Percentiles rank a stretch among this genome's conserved stretches.
Evolutionary conservation across 2,329 filamentous ascomycete genomes (phyloP).

Genomic region (Eutypa lata): DNA sequence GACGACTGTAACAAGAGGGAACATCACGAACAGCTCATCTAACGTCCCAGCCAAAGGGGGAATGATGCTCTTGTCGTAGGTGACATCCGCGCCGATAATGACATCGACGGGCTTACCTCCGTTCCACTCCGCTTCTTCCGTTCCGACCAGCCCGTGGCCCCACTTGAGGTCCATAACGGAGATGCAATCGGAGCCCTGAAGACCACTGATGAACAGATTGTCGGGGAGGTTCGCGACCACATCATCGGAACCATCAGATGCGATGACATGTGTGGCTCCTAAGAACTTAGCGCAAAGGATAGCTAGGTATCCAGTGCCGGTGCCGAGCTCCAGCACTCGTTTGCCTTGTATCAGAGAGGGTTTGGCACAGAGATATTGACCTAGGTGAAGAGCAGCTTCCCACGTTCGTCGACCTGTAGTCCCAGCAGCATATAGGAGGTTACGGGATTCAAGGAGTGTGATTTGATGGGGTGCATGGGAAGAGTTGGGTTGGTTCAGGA

Average conservation of each 20-base stretch:
- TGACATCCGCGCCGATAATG: constrained; percentile 74
- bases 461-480: constrained; percentile 33
- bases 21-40: constrained; percentile 55
- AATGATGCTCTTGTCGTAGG: constrained; percentile 66
- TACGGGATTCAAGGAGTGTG: constrained; percentile 66
- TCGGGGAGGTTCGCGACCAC: constrained; percentile 66
- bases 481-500: constrained; percentile 16
- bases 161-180: constrained; percentile 58
- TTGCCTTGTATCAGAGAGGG: constrained; percentile 46
- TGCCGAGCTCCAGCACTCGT: constrained; percentile 68
- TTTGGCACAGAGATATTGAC: constrained; percentile 60
- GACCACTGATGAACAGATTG: constrained; percentile 66
- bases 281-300: constrained; percentile 71
- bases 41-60: constrained; percentile 64
- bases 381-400: constrained; percentile 75
- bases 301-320: constrained; percentile 73
- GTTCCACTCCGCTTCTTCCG: constrained; percentile 54
- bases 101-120: constrained; percentile 52
- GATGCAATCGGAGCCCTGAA: constrained; percentile 48
- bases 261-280: constrained; percentile 54
- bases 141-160: constrained; percentile 58
- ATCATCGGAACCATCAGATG: constrained; percentile 72
- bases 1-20: constrained; percentile 55
- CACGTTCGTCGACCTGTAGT: constrained; percentile 78
- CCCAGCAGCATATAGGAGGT: constrained; percentile 65